Evolutionary conservation across 164 flowering plant genomes (phyloP), one percentile per base, ranked within the genome.

Genomic region (Macadamia tetraphylla): DNA sequence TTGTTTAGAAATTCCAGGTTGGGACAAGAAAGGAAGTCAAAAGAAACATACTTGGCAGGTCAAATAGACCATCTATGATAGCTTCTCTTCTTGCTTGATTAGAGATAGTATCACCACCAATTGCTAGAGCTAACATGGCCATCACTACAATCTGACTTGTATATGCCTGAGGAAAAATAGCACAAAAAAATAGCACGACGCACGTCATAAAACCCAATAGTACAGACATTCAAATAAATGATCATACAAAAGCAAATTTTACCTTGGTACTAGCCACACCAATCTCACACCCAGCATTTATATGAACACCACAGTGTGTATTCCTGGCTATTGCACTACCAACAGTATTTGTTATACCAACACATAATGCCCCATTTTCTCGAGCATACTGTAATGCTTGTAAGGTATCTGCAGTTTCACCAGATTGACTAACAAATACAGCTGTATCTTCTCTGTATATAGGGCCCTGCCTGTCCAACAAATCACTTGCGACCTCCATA

Each of bases 251-350:
- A 29, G 55, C 31, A 29, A 51, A 35, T 55, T 9, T 66, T 74
- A 94, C 99, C 97, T 94, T 94, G 15, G 99, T 94, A 79, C 98
- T 94, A 23, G 99, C 99, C 44, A 94, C 99, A 61, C 99, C 99
- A 52, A 92, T 94, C 85, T 94, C 99, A 78, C 82, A 78, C 43
- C 99, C 99, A 65, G 99, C 98, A 83, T 94, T 94, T 68, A 94
- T 90, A 73, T 94, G 99, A 73, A 92, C 89, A 62, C 99, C 99
- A 74, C 99, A 94, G 30, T 92, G 91, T 35, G 99, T 94, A 44
- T 82, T 82, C 80, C 98, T 85, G 60, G 98, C 97, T 77, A 92
- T 85, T 62, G 96, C 95, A 81, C 98, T 94, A 10, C 98, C 97
- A 73, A 94, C 98, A 52, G 99, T 92, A 67, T 94, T 94, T 58